Base-by-base conservation (phyloP, 2,329 filamentous ascomycete genomes). In the Penicillium sp. region DNA sequence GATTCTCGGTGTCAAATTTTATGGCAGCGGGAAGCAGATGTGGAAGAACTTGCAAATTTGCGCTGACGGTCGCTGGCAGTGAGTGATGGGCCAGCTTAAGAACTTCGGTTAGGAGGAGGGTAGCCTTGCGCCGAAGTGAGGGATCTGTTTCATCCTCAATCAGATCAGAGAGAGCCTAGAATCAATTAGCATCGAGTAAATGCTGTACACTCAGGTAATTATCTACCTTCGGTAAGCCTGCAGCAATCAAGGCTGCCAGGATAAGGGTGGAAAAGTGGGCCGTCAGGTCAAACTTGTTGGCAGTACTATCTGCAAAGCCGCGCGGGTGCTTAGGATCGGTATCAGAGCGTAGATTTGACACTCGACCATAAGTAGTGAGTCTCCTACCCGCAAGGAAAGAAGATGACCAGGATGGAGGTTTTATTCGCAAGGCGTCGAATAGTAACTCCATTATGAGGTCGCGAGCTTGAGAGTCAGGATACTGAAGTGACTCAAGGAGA, bases 341-440 rank as follows among this genome's bases (percentile, higher is more conserved):
- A 26, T 86, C 80, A 1, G 86, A 81, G 62, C 90, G 91, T 49
- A 97, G 77, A 57, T 91, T 94, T 7, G 91, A 87, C 35, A 97
- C 92, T 65, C 95, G 85, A n/a, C 92, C 93, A 71, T 99, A 99
- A 0, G 94, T 99, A 0, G 95, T 99, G 45, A 99, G 79, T 56
- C 95, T 83, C 61, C 94, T 85, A 7, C 94, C 95, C 33, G 95
- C 94, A 45, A 99, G 82, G 71, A 96, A 99, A 0, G 93, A 95
- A 0, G 91, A 92, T 7, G 94, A 95, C 94, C 94, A 99, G 8
- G 92, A 87, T 42, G 94, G 86, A 55, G 92, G 88, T 65, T 97
- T 97, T 69, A 99, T 97, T 33, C 93, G 86, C 49, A 99, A 76
- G 20, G 87, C 82, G 65, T 88, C 85, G 64, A 95, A 97, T 18